Conservation (phyloP, 2,329 filamentous ascomycete genomes). For the Didymella pinodella region DNA sequence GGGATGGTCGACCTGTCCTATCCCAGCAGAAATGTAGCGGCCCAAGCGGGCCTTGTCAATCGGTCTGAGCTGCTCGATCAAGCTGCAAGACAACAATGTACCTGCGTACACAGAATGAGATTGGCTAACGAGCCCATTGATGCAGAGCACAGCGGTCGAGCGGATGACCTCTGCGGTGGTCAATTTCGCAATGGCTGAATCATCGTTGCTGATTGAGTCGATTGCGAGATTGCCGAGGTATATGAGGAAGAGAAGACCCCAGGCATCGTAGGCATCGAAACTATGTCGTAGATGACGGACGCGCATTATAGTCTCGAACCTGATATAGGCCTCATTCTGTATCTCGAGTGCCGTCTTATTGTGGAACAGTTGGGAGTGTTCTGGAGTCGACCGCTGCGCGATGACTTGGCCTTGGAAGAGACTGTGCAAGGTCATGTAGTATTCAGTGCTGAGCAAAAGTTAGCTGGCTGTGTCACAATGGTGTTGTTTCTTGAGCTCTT, state of each 20-base stretch:
- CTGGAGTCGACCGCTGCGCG: background rate
- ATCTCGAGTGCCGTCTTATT: constrained; percentile 7
- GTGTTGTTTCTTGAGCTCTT: background rate
- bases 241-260: constrained; percentile 8
- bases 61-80: constrained; percentile 9
- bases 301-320: constrained; percentile 15
- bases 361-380: background rate
- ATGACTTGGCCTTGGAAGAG: constrained; percentile 8
- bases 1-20: constrained; percentile 8
- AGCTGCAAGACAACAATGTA: constrained; percentile 9
- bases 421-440: constrained; percentile 6
- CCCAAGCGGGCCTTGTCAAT: constrained; percentile 5
- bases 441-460: constrained; percentile 5
- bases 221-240: constrained; percentile 17
- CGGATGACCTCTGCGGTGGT: constrained; percentile 3
- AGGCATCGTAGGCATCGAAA: constrained; percentile 13
- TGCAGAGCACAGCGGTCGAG: constrained; percentile 10
- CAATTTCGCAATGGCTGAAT: background rate
- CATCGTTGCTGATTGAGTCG: background rate
- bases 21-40: background rate
- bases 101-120: constrained; percentile 8
- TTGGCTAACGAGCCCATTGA: constrained; percentile 11
- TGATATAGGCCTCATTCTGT: constrained; percentile 5
- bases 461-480: background rate
- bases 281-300: constrained; percentile 10